Conservation (phyloP, 2,329 filamentous ascomycete species). For the Cladobotryum protrusum region DNA sequence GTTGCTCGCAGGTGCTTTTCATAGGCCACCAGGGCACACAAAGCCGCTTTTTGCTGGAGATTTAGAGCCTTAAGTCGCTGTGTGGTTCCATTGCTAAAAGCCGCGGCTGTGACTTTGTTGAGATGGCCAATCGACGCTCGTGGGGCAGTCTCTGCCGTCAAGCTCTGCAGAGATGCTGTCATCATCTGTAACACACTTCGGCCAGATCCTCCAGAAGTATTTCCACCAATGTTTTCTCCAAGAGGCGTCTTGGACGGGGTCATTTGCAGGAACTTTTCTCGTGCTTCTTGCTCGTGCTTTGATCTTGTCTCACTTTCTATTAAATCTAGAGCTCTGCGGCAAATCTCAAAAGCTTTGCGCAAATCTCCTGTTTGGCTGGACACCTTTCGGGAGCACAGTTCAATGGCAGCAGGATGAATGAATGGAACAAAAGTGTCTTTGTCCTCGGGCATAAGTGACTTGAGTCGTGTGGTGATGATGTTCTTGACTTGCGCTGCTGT, state of each 20-base stretch:
- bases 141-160: constrained; percentile 75
- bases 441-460: constrained; percentile 58
- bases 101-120: constrained; percentile 81
- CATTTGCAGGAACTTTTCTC: constrained; percentile 50
- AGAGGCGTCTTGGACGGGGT: constrained; percentile 72
- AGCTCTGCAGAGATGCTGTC: constrained; percentile 47
- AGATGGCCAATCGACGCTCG: constrained; percentile 85
- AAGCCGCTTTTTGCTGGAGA: constrained; percentile 89
- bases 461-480: constrained; percentile 79
- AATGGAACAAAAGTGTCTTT: constrained; percentile 68
- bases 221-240: constrained; percentile 70
- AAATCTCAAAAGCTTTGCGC: constrained; percentile 92
- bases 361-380: constrained; percentile 90
- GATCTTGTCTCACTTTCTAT: constrained; percentile 78
- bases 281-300: constrained; percentile 59
- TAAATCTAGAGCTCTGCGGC: constrained; percentile 80
- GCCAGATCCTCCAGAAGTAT: constrained; percentile 31
- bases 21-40: constrained; percentile 83
- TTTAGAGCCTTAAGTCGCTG: constrained; percentile 85
- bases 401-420: constrained; percentile 87
- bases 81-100: constrained; percentile 81
- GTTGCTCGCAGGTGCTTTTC: constrained; percentile 63
- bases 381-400: constrained; percentile 90
- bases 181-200: constrained; percentile 43
- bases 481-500: constrained; percentile 78